Conservation (phyloP, 306 rosid genomes). For the Neltuma alba region DNA sequence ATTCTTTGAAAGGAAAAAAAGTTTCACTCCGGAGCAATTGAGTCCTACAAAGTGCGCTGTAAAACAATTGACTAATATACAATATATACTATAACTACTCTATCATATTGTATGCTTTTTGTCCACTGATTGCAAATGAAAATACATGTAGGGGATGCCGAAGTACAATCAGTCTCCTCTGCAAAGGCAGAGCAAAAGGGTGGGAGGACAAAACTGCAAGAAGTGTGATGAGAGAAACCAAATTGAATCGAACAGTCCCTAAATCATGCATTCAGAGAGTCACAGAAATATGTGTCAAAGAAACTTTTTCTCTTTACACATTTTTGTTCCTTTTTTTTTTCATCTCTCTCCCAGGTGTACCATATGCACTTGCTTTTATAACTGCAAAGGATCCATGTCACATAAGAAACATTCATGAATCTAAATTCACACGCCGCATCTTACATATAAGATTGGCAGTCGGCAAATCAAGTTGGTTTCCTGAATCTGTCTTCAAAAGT, state of each 20-base stretch:
- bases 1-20: not conserved
- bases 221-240: constrained; percentile 10
- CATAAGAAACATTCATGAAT: constrained; percentile 36
- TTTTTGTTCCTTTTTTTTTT: not conserved
- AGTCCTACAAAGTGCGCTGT: not conserved
- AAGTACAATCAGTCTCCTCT: constrained; percentile 32
- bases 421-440: constrained; percentile 74
- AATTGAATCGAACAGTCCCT: not conserved
- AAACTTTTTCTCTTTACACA: not conserved
- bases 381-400: not conserved
- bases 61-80: constrained; percentile 14
- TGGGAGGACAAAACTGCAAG: constrained; percentile 22
- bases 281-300: not conserved
- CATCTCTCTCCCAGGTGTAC: not conserved
- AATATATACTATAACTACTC: constrained; percentile 16
- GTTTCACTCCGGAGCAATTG: not conserved
- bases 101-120: constrained; percentile 2
- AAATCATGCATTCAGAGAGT: not conserved
- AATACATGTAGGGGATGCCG: not conserved
- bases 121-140: constrained; percentile 21
- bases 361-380: not conserved
- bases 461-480: constrained; percentile 77
- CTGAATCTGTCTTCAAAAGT: constrained; percentile 68
- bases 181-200: not conserved
- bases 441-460: constrained; percentile 91